A percentile compares a stretch with the other conserved stretches of the same genome.
phyloP scores from a whole-genome alignment of 768 basidiomycete genomes.

The Chalciporus sphaerocephalus region DNA sequence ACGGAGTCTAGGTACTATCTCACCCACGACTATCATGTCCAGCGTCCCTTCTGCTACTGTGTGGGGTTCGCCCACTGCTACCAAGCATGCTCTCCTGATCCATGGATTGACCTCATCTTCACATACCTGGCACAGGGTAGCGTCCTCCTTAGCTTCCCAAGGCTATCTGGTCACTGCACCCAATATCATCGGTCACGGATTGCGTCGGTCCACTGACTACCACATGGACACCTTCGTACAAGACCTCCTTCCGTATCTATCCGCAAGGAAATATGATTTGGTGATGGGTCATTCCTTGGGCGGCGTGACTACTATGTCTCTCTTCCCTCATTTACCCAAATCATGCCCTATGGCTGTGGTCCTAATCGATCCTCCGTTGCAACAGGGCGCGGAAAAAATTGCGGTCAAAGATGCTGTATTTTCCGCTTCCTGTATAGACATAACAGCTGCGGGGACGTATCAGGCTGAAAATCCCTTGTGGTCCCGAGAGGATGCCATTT shows the following conservation, averaged over 20 bases:
- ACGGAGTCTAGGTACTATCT: not conserved
- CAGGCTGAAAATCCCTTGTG: slow-evolving; percentile 9
- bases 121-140: slow-evolving; percentile 16
- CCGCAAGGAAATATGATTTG: slow-evolving; percentile 12
- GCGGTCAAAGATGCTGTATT: not conserved
- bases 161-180: slow-evolving; percentile 21
- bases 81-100: slow-evolving; percentile 12
- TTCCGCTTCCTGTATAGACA: not conserved
- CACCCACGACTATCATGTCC: slow-evolving; percentile 4
- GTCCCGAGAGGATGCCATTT: slow-evolving; percentile 9
- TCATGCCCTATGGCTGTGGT: slow-evolving; percentile 2
- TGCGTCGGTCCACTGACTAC: slow-evolving; percentile 7
- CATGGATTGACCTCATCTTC: slow-evolving; percentile 15
- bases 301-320: slow-evolving; percentile 8
- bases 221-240: slow-evolving; percentile 6
- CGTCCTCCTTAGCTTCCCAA: slow-evolving; percentile 13
- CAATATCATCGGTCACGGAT: slow-evolving; percentile 15
- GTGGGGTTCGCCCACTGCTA: slow-evolving; percentile 16
- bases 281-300: slow-evolving; percentile 20
- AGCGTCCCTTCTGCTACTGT: slow-evolving; percentile 9
- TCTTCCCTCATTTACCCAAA: slow-evolving; percentile 13
- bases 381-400: not conserved
- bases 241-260: slow-evolving; percentile 14
- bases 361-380: slow-evolving; percentile 11
- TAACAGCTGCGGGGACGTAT: not conserved